These are phyloP conservation scores for Botrytis fabae DNA, from an alignment of 2,329 filamentous ascomycete genomes.

Conservation along the genomic window DNA sequence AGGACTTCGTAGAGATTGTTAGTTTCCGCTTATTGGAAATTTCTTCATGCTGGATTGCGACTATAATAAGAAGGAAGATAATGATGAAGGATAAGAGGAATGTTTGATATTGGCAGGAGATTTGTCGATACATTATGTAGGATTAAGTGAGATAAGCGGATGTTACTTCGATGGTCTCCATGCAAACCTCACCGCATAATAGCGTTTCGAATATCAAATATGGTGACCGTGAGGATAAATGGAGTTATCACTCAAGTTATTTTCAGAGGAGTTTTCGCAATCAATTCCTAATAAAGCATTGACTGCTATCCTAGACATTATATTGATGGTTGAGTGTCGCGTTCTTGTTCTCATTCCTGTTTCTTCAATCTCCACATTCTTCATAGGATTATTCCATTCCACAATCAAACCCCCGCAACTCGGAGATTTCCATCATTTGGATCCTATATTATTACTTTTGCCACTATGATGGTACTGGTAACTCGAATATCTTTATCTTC, in stretches of 20 bases:
- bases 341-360: conserved; percentile 29
- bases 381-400: neutral
- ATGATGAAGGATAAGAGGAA: neutral
- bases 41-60: neutral
- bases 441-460: neutral
- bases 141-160: neutral
- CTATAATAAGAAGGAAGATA: neutral
- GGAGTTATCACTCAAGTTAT: neutral
- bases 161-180: neutral
- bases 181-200: too few relatives aligned
- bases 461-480: neutral
- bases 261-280: neutral
- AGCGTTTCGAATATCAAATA: neutral
- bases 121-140: neutral
- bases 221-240: neutral
- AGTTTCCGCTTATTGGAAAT: neutral
- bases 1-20: neutral
- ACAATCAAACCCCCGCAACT: neutral
- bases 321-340: neutral
- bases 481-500: neutral
- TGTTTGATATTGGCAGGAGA: neutral
- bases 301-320: neutral
- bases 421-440: too few relatives aligned
- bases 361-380: neutral
- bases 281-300: neutral